Conservation (phyloP, 2,329 filamentous ascomycete genomes). For the Ceratocystis harringtonii region DNA sequence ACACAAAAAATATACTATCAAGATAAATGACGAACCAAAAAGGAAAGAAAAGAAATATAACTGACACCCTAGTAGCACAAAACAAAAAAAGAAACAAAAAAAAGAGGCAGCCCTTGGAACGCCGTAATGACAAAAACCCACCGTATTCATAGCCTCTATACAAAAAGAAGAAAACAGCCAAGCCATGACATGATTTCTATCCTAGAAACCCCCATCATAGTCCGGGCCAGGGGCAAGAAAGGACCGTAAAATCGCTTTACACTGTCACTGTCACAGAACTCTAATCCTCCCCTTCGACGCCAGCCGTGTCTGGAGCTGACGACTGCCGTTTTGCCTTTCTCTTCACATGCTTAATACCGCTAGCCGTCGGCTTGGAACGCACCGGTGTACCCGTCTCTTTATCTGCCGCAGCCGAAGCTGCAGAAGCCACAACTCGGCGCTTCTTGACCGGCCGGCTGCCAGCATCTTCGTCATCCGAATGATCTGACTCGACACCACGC, state of each 20-base stretch:
- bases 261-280: not conserved
- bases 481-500: constrained; percentile 26
- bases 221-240: not conserved
- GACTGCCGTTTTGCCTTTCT: constrained; percentile 12
- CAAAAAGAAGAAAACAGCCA: not conserved
- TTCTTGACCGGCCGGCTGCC: constrained; percentile 14
- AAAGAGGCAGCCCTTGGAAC: not conserved
- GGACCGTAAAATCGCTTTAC: not conserved
- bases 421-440: constrained; percentile 24
- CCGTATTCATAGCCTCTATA: not conserved
- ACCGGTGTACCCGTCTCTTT: constrained; percentile 23
- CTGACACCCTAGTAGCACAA: not conserved
- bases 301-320: not conserved
- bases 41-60: not conserved
- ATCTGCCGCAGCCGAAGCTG: constrained; percentile 21
- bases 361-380: constrained; percentile 14
- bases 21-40: not conserved
- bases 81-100: not conserved
- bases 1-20: not conserved
- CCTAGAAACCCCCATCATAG: not conserved
- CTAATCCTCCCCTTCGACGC: constrained; percentile 7
- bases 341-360: constrained; percentile 14
- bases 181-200: not conserved
- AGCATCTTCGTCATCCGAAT: constrained; percentile 13
- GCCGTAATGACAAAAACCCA: not conserved